phyloP scores from a whole-genome alignment of 352 stramenopile species.

The Phytopythium montanum region DNA sequence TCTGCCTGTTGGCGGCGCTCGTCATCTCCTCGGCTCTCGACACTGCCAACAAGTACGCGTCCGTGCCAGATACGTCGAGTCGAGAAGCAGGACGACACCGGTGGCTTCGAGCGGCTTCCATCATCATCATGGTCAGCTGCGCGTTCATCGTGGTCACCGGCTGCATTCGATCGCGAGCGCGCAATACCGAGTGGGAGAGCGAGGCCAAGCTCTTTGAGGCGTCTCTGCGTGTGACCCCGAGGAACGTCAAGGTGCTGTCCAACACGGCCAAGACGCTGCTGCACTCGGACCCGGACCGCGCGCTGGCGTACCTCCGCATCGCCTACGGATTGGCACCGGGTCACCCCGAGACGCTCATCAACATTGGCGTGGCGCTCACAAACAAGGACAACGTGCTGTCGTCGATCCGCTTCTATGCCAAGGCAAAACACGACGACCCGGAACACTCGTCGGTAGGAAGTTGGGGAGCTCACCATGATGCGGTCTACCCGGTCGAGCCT shows the following conservation, averaged over 20 bases:
- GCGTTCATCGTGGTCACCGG: slow-evolving; percentile 25
- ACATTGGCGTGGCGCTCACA: slow-evolving; percentile 47
- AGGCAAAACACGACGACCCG: not conserved
- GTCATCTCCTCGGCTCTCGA: slow-evolving; percentile 24
- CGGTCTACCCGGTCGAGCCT: not conserved
- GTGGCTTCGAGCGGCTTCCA: not conserved
- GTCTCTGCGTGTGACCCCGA: slow-evolving; percentile 46
- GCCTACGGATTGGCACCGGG: slow-evolving; percentile 33
- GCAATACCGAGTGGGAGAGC: slow-evolving; percentile 64
- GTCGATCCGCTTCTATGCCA: slow-evolving; percentile 1
- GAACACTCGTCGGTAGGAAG: not conserved
- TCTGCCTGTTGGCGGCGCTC: slow-evolving; percentile 59
- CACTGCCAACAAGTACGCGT: slow-evolving; percentile 18
- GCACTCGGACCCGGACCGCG: slow-evolving; percentile 27
- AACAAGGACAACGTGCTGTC: not conserved
- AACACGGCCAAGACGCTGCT: slow-evolving; percentile 71
- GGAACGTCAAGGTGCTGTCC: slow-evolving; percentile 75
- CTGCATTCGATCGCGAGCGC: slow-evolving; percentile 35
- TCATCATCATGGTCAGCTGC: slow-evolving; percentile 11
- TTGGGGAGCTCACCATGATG: not conserved
- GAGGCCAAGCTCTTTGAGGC: slow-evolving; percentile 58
- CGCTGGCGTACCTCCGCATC: slow-evolving; percentile 34
- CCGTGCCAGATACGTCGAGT: not conserved
- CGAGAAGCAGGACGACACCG: not conserved
- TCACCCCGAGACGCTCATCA: slow-evolving; percentile 53